Evolutionary conservation across 2,329 filamentous ascomycete genomes (phyloP), one percentile per base, ranked within the genome.

Genomic region (Colletotrichum sublineola): DNA sequence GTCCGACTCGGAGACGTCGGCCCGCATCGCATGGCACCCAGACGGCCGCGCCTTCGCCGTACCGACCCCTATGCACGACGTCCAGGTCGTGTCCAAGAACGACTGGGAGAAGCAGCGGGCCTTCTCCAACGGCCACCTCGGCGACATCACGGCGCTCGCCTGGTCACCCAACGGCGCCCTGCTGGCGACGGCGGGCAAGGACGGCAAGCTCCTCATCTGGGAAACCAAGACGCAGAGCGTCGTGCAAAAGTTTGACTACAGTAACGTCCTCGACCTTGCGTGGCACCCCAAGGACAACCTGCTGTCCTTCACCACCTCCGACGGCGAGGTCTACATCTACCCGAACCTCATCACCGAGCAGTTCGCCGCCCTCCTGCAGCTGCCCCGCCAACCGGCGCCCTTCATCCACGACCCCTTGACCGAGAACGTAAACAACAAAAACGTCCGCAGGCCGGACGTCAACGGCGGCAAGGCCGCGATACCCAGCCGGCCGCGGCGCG

Each of bases 161-260:
- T 99, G 96, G 96, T 97, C 96, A 18, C 94, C 95, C 1, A 99
- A 99, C 79, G 96, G 96, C 50, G 94, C 95, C 1, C 86, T 99
- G 77, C 86, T 99, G 31, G 94, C 91, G 12, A 90, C 90, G 24
- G 90, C 92, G 20, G 90, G 85, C 74, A 90, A 89, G 76, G 91
- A 93, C 77, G 88, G 89, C 76, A 94, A 90, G 79, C 83, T 97
- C 5, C 80, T 93, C 36, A 85, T 99, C 3, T 99, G 97, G 96
- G 94, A 98, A 78, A 92, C 94, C 1, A 95, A 93, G 81, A 94
- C 93, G 1, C 96, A 98, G 81, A 93, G 90, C 63, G 87, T 97
- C 44, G 83, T 98, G 67, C 91, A 93, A 71, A 91, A 90, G 75
- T 90, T 94, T 76, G 93, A 96, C 68, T 95, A 96, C 79, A 86